Evolutionary conservation across 805 yeast genomes (phyloP).

Genomic region (Candida andamanensis): DNA sequence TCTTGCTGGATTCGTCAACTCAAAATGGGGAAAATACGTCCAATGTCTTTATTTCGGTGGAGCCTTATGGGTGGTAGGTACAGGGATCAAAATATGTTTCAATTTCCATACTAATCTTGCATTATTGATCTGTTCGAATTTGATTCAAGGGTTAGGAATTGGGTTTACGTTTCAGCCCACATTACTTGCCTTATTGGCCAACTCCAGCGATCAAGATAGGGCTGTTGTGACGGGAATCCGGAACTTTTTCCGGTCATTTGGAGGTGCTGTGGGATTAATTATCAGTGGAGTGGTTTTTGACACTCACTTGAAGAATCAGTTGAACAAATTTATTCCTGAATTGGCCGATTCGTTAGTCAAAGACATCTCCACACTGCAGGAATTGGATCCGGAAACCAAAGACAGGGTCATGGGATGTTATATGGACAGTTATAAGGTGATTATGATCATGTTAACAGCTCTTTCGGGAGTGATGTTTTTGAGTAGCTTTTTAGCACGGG

Average conservation of each 20-base stretch:
- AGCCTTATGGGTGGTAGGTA: constrained; percentile 37
- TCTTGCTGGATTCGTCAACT: constrained; percentile 40
- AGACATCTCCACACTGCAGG: not conserved
- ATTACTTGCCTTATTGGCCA: constrained; percentile 49
- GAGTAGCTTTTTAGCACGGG: constrained; percentile 5
- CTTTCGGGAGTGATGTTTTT: constrained; percentile 10
- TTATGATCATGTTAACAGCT: constrained; percentile 8
- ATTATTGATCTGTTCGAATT: constrained; percentile 16
- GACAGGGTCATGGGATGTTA: constrained; percentile 1
- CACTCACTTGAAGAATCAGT: constrained; percentile 2
- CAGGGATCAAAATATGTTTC: constrained; percentile 33
- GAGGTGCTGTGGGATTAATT: constrained; percentile 32
- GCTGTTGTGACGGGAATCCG: constrained; percentile 31
- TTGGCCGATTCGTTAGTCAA: not conserved
- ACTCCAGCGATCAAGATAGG: constrained; percentile 25
- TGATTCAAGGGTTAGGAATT: constrained; percentile 32
- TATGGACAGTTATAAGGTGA: constrained; percentile 3
- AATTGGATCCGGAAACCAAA: not conserved
- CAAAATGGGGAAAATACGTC: constrained; percentile 40
- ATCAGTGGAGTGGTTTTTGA: constrained; percentile 11
- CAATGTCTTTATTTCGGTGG: constrained; percentile 40
- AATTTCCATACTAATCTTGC: constrained; percentile 25
- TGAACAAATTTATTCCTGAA: too few species aligned
- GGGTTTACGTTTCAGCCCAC: constrained; percentile 56
- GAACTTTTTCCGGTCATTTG: constrained; percentile 30